Evolutionary conservation across 805 yeast species (phyloP).

Genomic region (Candida parachauliodes): DNA sequence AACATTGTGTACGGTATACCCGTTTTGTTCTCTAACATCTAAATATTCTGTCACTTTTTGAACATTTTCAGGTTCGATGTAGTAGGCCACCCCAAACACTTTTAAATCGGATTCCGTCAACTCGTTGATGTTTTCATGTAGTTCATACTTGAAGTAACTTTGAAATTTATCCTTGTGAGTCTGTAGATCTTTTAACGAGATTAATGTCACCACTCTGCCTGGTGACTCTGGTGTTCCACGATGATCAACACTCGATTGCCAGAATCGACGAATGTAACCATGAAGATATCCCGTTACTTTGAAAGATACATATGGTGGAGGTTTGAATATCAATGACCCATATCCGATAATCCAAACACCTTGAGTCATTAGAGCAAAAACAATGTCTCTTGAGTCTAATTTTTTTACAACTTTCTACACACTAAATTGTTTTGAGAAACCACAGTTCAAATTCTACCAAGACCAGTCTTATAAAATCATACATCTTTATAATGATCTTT

Average conservation of each 20-base stretch:
- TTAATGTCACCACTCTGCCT: slow-evolving; percentile 83
- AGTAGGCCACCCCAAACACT: slow-evolving; percentile 83
- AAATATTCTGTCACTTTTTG: slow-evolving; percentile 61
- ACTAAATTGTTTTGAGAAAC: too few relatives aligned
- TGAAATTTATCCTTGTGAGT: slow-evolving; percentile 35
- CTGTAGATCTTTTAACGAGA: slow-evolving; percentile 55
- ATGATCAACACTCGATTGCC: slow-evolving; percentile 91
- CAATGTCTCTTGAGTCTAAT: too few relatives aligned
- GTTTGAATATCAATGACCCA: slow-evolving; percentile 86
- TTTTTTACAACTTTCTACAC: too few relatives aligned
- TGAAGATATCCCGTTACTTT: slow-evolving; percentile 68
- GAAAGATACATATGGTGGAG: slow-evolving; percentile 69
- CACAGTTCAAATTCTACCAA: too few relatives aligned
- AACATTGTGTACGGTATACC: slow-evolving; percentile 69
- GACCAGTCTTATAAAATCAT: too few relatives aligned
- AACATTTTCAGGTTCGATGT: slow-evolving; percentile 58
- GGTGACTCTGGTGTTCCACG: slow-evolving; percentile 84
- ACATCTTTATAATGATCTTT: too few relatives aligned
- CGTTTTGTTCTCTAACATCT: slow-evolving; percentile 85
- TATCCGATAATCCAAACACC: slow-evolving; percentile 85
- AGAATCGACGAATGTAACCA: slow-evolving; percentile 79
- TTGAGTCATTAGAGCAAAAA: slow-evolving; percentile 9
- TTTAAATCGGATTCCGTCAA: slow-evolving; percentile 42
- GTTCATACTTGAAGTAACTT: slow-evolving; percentile 39
- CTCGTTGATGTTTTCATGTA: slow-evolving; percentile 14